Conservation (phyloP, 805 yeast genomes). For the Hanseniaspora opuntiae region DNA sequence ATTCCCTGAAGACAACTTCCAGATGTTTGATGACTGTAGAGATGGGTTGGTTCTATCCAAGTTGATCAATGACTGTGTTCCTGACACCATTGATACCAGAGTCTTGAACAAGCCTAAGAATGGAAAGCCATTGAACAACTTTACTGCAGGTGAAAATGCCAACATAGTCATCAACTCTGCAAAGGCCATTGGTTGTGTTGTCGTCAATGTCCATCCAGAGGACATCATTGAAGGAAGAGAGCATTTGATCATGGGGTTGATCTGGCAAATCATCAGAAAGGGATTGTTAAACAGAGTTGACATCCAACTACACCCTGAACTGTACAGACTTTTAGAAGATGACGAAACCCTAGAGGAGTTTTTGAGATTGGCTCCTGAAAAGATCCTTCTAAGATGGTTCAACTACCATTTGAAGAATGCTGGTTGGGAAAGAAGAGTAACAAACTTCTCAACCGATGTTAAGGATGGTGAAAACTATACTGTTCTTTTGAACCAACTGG, state of each 20-base stretch:
- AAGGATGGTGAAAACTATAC: constrained; percentile 94
- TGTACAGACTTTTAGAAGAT: constrained; percentile 84
- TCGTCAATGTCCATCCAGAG: constrained; percentile 92
- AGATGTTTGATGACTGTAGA: constrained; percentile 88
- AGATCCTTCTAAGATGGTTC: constrained; percentile 92
- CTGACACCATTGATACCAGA: constrained; percentile 96
- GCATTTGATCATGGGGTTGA: constrained; percentile 77
- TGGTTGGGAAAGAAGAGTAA: constrained; percentile 70
- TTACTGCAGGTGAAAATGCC: constrained; percentile 93
- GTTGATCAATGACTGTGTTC: constrained; percentile 92
- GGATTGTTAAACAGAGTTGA: constrained; percentile 91
- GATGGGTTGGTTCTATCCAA: constrained; percentile 89
- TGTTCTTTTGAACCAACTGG: constrained; percentile 72
- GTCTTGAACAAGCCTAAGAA: constrained; percentile 79
- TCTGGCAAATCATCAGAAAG: constrained; percentile 96
- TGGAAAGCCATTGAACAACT: constrained; percentile 73
- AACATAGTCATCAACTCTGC: constrained; percentile 96
- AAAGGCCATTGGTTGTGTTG: constrained; percentile 96
- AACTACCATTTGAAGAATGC: constrained; percentile 92
- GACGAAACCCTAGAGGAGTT: constrained; percentile 96
- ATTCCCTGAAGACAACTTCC: constrained; percentile 85
- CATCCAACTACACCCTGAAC: constrained; percentile 89
- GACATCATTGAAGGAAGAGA: constrained; percentile 90
- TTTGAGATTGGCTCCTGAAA: constrained; percentile 92
- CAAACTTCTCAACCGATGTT: constrained; percentile 77